Evolutionary conservation across 306 rosid genomes (phyloP).

Genomic region (Quillaja saponaria): DNA sequence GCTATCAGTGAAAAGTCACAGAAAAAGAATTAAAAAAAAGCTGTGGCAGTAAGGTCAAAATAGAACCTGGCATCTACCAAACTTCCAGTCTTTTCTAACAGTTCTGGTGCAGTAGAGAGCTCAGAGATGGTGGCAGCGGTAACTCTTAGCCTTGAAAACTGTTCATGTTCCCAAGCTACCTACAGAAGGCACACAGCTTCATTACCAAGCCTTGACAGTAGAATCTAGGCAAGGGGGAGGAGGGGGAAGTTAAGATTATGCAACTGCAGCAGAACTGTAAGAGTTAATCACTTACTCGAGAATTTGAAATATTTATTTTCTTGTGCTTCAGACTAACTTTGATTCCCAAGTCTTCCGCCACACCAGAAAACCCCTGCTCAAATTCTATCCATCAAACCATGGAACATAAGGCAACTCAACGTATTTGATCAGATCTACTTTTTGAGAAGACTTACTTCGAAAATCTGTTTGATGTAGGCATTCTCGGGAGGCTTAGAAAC

Average conservation of each 20-base stretch:
- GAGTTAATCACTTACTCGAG: conserved; percentile 74
- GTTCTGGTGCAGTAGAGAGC: conserved; percentile 76
- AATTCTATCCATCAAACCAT: conserved; percentile 30
- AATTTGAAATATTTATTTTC: conserved; percentile 94
- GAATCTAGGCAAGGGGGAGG: conserved; percentile 3
- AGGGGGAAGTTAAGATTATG: background rate
- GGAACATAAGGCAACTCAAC: conserved; percentile 24
- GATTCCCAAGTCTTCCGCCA: conserved; percentile 82
- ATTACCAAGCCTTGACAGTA: conserved; percentile 36
- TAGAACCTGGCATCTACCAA: conserved; percentile 79
- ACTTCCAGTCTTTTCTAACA: conserved; percentile 85
- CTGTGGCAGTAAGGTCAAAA: conserved; percentile 29
- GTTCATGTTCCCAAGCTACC: conserved; percentile 99
- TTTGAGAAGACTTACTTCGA: conserved; percentile 61
- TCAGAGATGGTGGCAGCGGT: conserved; percentile 94
- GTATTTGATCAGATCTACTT: conserved; percentile 5
- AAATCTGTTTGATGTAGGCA: conserved; percentile 81
- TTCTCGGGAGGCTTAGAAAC: conserved; percentile 98
- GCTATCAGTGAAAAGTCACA: conserved; percentile 38
- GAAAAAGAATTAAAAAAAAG: conserved; percentile 10
- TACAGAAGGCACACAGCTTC: conserved; percentile 54
- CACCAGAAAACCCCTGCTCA: conserved; percentile 82
- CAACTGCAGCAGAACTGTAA: conserved; percentile 20
- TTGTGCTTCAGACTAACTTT: conserved; percentile 86
- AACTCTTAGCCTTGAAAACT: conserved; percentile 93